Percentiles rank a stretch among this genome's conserved stretches.
phyloP scores from a whole-genome alignment of 495 filamentous ascomycete species.

The Endocarpon pusillum region DNA sequence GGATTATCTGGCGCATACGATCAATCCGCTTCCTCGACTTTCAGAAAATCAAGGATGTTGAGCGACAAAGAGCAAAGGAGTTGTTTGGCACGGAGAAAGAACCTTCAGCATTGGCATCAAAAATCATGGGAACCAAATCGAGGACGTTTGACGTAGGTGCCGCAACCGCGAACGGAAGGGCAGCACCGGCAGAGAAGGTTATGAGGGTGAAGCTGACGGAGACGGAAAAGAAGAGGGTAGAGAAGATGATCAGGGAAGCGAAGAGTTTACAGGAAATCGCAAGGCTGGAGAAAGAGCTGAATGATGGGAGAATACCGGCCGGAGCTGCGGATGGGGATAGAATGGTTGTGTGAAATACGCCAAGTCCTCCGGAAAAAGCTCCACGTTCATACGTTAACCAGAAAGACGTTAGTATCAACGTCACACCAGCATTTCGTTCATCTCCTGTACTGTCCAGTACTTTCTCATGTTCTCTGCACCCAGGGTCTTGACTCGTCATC shows the following conservation, averaged over 20 bases:
- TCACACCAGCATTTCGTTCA: slow-evolving; percentile 20
- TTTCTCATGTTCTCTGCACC: slow-evolving; percentile 75
- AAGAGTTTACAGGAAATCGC: slow-evolving; percentile 76
- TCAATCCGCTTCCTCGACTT: slow-evolving; percentile 85
- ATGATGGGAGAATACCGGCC: slow-evolving; percentile 67
- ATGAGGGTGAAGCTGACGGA: slow-evolving; percentile 53
- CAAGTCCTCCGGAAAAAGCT: neutral
- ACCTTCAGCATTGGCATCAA: slow-evolving; percentile 65
- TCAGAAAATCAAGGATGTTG: slow-evolving; percentile 70
- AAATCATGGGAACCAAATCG: slow-evolving; percentile 83
- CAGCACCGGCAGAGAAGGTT: slow-evolving; percentile 37
- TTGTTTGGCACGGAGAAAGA: slow-evolving; percentile 65
- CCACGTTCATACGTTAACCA: neutral
- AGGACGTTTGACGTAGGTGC: slow-evolving; percentile 53
- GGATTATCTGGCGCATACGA: slow-evolving; percentile 75
- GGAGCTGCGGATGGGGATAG: slow-evolving; percentile 37
- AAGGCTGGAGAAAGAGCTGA: slow-evolving; percentile 64
- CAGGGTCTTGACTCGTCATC: slow-evolving; percentile 51
- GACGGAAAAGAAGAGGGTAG: slow-evolving; percentile 49
- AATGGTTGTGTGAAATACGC: slow-evolving; percentile 25
- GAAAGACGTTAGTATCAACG: neutral
- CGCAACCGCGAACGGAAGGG: slow-evolving; percentile 20
- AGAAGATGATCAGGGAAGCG: slow-evolving; percentile 63
- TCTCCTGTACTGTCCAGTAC: slow-evolving; percentile 66
- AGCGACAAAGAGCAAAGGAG: slow-evolving; percentile 55